phyloP scores from a whole-genome alignment of 1,139 yeast species.

The Diutina sp. region DNA sequence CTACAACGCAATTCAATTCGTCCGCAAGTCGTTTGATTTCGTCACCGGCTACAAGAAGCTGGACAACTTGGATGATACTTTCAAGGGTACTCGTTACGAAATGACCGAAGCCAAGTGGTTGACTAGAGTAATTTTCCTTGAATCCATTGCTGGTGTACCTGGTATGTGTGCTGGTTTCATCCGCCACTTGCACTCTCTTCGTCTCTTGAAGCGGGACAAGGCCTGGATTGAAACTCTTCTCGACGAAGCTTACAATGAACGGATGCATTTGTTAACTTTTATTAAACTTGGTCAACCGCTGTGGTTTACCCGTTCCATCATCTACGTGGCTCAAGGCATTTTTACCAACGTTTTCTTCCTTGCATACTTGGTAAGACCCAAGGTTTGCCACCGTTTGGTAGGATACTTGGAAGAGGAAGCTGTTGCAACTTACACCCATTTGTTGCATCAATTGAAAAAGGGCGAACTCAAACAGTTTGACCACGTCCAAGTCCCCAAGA shows the following conservation, averaged over 20 bases:
- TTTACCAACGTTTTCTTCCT: slow-evolving; percentile 57
- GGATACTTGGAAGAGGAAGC: slow-evolving; percentile 78
- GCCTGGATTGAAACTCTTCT: slow-evolving; percentile 68
- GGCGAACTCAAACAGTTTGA: slow-evolving; percentile 41
- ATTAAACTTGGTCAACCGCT: slow-evolving; percentile 56
- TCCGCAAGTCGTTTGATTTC: slow-evolving; percentile 43
- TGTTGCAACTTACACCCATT: slow-evolving; percentile 55
- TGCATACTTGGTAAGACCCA: slow-evolving; percentile 46
- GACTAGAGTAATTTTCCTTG: slow-evolving; percentile 55
- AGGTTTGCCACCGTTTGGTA: slow-evolving; percentile 62
- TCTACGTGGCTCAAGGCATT: slow-evolving; percentile 60
- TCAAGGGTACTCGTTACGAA: slow-evolving; percentile 33
- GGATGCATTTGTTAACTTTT: slow-evolving; percentile 66
- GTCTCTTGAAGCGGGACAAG: slow-evolving; percentile 51
- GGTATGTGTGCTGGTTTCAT: slow-evolving; percentile 67
- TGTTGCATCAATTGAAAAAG: slow-evolving; percentile 41
- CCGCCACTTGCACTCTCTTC: slow-evolving; percentile 50
- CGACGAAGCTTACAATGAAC: slow-evolving; percentile 71
- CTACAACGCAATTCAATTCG: slow-evolving; percentile 25
- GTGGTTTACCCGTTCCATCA: slow-evolving; percentile 39
- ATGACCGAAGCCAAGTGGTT: slow-evolving; percentile 62
- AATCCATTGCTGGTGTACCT: slow-evolving; percentile 69
- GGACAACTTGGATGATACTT: slow-evolving; percentile 15
- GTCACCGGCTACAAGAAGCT: slow-evolving; percentile 58
- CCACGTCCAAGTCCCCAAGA: slow-evolving; percentile 32